Evolutionary conservation across 2,329 filamentous ascomycete species (phyloP), one percentile per base, ranked within the genome.

Genomic region (Cercospora nicotianae): DNA sequence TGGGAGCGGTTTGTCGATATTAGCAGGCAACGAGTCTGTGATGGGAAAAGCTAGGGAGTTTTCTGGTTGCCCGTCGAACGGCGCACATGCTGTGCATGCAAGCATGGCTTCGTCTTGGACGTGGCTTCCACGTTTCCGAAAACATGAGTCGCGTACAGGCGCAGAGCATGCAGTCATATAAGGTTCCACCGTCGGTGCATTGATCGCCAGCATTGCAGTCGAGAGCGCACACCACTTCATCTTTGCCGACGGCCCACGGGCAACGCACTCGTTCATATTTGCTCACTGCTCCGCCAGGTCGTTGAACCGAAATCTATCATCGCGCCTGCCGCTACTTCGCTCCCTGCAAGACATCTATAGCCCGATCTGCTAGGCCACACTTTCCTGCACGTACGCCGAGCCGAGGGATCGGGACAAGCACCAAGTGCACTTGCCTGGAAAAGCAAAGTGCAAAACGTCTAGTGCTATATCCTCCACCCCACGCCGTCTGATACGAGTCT

Each of bases 381-480:
- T 30, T 59, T 36, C 28, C 55, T 36, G 28, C 28, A 59, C 28
- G 31, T 23, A 18, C 31, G 28, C 55, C 55, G 28, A 36, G 55
- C 28, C 55, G 55, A 36, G 55, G 28, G 28, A 59, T n/a, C 55
- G 55, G 28, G 28, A 59, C 28, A 30, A 26, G 55, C 28, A 36
- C 26, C 55, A 42, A 45, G 30, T 18, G 63, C 62, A 61, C 60
- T 63, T 64, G 60, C 39, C 60, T 60, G 60, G 60, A 67, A 67
- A 58, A 63, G 53, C 42, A 57, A 67, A 60, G 45, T 33, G 28
- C 39, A 60, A 58, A 31, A 65, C 30, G 55, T 59, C 60, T 66
- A 42, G 28, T 30, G 16, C 31, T 48, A 42, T 42, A 48, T 63
- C 36, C 60, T 60, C 60, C 33, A 62, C 62, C 66, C 63, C 66